Conservation (phyloP, 352 stramenopile species). For the Phytophthora chlamydospora region DNA sequence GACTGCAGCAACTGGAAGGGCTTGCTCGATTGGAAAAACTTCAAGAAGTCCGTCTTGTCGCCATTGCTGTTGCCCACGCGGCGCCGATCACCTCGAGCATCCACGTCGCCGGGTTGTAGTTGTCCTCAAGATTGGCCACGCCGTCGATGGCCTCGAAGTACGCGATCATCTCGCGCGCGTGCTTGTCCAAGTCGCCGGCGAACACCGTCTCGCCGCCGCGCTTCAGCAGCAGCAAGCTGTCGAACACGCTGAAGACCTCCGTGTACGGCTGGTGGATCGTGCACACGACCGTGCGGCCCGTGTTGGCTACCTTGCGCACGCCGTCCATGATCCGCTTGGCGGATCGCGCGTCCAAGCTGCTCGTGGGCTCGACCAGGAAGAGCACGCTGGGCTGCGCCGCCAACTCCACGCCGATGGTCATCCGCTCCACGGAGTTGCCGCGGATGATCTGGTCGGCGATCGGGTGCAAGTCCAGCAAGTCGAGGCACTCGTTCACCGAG, state of each 20-base stretch:
- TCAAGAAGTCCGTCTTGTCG: conserved; percentile 35
- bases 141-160: too few species aligned
- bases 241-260: conserved; percentile 65
- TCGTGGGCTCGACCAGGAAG: conserved; percentile 65
- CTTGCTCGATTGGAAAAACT: conserved; percentile 31
- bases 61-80: conserved; percentile 15
- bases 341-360: conserved; percentile 78
- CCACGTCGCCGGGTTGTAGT: conserved; percentile 41
- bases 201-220: too few species aligned
- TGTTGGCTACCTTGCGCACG: conserved; percentile 80
- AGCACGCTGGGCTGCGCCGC: neutral
- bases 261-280: conserved; percentile 60
- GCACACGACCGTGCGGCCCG: conserved; percentile 77
- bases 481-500: neutral
- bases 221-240: neutral
- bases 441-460: conserved; percentile 35
- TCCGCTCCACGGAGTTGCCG: conserved; percentile 5
- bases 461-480: conserved; percentile 14
- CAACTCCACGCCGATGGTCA: conserved; percentile 5
- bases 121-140: too few species aligned
- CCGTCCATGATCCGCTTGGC: conserved; percentile 70
- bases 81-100: conserved; percentile 20
- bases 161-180: too few species aligned
- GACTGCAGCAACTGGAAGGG: conserved; percentile 26
- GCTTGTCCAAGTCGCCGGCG: too few species aligned